Base-by-base conservation (phyloP, 139 green algal species). In the Closterium sp. region DNA sequence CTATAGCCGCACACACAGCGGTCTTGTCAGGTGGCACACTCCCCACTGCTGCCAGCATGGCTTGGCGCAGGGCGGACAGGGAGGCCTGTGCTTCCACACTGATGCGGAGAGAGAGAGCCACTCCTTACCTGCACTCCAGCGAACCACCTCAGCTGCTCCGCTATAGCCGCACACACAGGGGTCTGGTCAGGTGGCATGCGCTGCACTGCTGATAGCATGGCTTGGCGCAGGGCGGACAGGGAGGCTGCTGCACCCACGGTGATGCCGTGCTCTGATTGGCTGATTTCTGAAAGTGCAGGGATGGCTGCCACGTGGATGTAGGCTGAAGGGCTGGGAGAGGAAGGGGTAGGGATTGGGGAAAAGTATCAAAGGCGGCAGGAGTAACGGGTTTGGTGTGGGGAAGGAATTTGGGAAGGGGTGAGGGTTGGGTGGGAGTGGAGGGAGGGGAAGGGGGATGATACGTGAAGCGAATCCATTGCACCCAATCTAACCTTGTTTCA, bases 81-180 rank as follows among this genome's bases (percentile, higher is more conserved):
- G 73, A 86, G 73, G 13, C 7, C 9, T n/a, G 27, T 9, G n/a
- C n/a, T n/a, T n/a, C n/a, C n/a, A 86, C 7, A 86, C 7, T 28
- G 73, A 86, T n/a, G 27, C 7, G 27, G 73, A 86, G 73, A 86
- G 73, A 86, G 5, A 10, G 9, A 86, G 73, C 9, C 7, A 86
- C 38, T 89, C 31, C 27, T 27, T 38, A 91, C 88, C 89, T 92
- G 89, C 31, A 34, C 24, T 22, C 95, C 95, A 7, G 97, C 97
- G 96, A 98, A 98, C 95, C 96, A 99, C 88, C 96, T 93, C 31
- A 99, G 97, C 96, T 99, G 98, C 79, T 97, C 95, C 1, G 95
- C 92, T 32, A 99, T 93, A 5, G 98, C 97, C 7, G 11, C 86
- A 87, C 93, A 94, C 50, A 86, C 85, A n/a, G 34, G 50, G 21